Evolutionary conservation across 495 filamentous ascomycete genomes (phyloP).

Genomic region (Amniculicola lignicola): DNA sequence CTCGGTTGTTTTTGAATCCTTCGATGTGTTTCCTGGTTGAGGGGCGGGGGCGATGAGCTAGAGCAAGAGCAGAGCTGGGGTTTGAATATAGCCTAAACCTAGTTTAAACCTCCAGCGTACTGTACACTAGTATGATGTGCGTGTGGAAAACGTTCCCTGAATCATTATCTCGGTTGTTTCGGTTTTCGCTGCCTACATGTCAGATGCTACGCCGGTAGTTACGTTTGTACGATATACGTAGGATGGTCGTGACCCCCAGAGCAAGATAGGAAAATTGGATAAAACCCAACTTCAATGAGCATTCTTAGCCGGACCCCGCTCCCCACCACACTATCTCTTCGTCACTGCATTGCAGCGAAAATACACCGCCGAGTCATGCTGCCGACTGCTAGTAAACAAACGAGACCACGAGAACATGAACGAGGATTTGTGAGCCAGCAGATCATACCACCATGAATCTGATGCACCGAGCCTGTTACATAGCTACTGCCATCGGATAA

Average conservation of each 20-base stretch:
- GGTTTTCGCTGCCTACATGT: no score
- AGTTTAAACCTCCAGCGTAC: background rate
- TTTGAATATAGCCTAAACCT: no score
- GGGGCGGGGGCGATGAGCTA: background rate
- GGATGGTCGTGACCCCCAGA: background rate
- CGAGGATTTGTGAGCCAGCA: constrained; percentile 1
- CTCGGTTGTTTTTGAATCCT: background rate
- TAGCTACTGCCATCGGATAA: constrained; percentile 25
- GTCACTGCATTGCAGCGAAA: no score
- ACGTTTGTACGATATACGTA: no score
- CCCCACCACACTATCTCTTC: background rate
- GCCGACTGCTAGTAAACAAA: no score
- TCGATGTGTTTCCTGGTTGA: background rate
- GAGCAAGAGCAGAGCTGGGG: no score
- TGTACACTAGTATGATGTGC: constrained; percentile 10
- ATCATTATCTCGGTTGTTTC: background rate
- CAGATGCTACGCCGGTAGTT: no score
- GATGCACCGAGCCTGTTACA: constrained; percentile 22
- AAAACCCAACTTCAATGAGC: background rate
- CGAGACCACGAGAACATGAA: background rate
- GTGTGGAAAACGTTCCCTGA: background rate
- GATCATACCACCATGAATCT: constrained; percentile 19
- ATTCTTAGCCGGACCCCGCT: background rate
- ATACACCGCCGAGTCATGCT: no score
- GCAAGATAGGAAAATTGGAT: background rate